phyloP scores from a whole-genome alignment of 495 filamentous ascomycete genomes.

The Cladorrhinum samala region DNA sequence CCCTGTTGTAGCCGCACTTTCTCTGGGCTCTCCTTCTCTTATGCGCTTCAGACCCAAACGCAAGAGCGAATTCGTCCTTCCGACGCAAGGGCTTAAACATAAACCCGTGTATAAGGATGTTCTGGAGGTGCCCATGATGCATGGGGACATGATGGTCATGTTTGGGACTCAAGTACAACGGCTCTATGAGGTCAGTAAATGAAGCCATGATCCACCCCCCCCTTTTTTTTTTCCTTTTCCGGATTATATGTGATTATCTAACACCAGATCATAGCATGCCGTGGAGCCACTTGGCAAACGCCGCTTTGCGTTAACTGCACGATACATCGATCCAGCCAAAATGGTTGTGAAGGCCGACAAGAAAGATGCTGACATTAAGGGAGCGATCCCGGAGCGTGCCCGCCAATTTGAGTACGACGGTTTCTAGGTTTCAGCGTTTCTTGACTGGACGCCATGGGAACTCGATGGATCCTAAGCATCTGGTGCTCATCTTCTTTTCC shows the following conservation, averaged over 20 bases:
- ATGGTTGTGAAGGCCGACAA: constrained; percentile 30
- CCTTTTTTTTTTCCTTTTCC: too few species aligned
- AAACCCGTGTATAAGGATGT: constrained; percentile 22
- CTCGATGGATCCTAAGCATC: too few species aligned
- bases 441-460: too few species aligned
- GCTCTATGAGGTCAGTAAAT: constrained; percentile 59
- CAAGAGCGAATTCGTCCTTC: constrained; percentile 41
- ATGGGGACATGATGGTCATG: constrained; percentile 84
- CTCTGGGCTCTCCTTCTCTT: constrained; percentile 59
- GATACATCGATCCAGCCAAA: constrained; percentile 43
- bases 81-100: constrained; percentile 19
- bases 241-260: constrained; percentile 9
- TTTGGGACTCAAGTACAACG: constrained; percentile 65
- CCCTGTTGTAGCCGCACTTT: constrained; percentile 68
- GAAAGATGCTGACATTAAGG: constrained; percentile 23
- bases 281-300: constrained; percentile 52
- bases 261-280: constrained; percentile 49
- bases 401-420: constrained; percentile 23
- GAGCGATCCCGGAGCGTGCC: constrained; percentile 28
- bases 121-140: constrained; percentile 46
- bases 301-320: constrained; percentile 61
- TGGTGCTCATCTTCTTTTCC: too few species aligned
- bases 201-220: too few species aligned
- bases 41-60: constrained; percentile 70
- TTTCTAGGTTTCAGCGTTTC: too few species aligned